Percentiles rank a stretch among this genome's conserved stretches.
phyloP scores from a whole-genome alignment of 768 basidiomycete genomes.

The Podaxis sp. region DNA sequence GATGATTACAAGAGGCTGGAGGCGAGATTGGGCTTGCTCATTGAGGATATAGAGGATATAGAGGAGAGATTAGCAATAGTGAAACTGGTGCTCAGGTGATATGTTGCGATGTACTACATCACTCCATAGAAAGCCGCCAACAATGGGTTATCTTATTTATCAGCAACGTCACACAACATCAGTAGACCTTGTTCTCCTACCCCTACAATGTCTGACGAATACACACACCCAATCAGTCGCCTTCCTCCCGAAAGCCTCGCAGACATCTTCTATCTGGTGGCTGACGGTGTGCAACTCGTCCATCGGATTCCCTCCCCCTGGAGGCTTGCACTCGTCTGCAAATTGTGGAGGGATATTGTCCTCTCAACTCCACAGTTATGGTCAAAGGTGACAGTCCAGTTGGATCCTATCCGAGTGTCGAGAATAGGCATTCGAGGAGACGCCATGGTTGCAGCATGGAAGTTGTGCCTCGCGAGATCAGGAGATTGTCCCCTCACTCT shows the following conservation, averaged over 20 bases:
- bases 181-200: not conserved
- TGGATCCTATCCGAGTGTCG: not conserved
- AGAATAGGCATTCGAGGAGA: not conserved
- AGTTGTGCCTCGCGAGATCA: not conserved
- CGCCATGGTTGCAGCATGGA: not conserved
- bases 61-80: not conserved
- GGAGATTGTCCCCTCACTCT: not conserved
- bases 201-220: not conserved
- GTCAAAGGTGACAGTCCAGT: not conserved
- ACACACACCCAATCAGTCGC: not conserved
- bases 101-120: not conserved
- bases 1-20: not conserved
- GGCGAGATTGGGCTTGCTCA: not conserved
- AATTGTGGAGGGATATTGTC: not conserved
- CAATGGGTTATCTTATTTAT: not conserved
- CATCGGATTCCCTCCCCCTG: not conserved
- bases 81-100: not conserved
- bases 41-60: not conserved
- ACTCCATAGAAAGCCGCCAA: not conserved
- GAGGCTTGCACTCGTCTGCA: conserved; percentile 1
- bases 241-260: conserved; percentile 1
- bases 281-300: not conserved
- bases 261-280: not conserved
- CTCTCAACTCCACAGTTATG: not conserved
- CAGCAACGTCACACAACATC: not conserved